A percentile compares a stretch with the other conserved stretches of the same genome.
Conservation (phyloP, 305 asterid genomes). For the Nicotiana rustica region DNA sequence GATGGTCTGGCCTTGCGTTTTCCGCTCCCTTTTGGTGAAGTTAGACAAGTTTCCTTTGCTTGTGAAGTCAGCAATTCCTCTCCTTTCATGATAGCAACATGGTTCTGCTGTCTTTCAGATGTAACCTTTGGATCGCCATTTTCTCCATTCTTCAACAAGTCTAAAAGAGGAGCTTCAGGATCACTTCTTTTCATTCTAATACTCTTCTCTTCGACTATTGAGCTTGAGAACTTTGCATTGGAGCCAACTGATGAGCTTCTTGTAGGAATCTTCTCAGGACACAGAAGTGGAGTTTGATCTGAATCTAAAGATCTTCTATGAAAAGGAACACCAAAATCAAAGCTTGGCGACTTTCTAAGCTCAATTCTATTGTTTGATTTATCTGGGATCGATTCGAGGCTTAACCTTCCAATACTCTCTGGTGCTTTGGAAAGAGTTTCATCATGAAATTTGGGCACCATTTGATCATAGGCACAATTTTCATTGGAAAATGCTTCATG, state of each 20-base stretch:
- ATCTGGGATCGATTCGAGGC: constrained; percentile 43
- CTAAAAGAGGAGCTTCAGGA: constrained; percentile 48
- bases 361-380: constrained; percentile 28
- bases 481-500: constrained; percentile 23
- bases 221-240: constrained; percentile 41
- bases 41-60: constrained; percentile 1
- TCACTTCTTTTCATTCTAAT: constrained; percentile 75
- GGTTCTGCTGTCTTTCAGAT: constrained; percentile 37
- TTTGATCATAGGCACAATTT: constrained; percentile 14
- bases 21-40: constrained; percentile 43
- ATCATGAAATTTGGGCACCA: constrained; percentile 5
- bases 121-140: constrained; percentile 31
- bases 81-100: constrained; percentile 32
- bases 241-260: constrained; percentile 63
- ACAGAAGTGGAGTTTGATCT: constrained; percentile 74
- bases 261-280: constrained; percentile 52
- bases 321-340: constrained; percentile 63
- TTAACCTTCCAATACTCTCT: constrained; percentile 36
- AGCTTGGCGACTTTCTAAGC: constrained; percentile 70
- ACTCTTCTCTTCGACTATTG: constrained; percentile 63
- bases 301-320: constrained; percentile 60
- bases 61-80: constrained; percentile 38
- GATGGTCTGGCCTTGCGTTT: constrained; percentile 63
- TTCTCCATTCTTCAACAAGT: constrained; percentile 40
- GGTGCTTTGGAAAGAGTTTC: neutral